These are phyloP conservation scores for Teratosphaeria nubilosa DNA, from an alignment of 2,329 filamentous ascomycete genomes.

Conservation along the genomic window DNA sequence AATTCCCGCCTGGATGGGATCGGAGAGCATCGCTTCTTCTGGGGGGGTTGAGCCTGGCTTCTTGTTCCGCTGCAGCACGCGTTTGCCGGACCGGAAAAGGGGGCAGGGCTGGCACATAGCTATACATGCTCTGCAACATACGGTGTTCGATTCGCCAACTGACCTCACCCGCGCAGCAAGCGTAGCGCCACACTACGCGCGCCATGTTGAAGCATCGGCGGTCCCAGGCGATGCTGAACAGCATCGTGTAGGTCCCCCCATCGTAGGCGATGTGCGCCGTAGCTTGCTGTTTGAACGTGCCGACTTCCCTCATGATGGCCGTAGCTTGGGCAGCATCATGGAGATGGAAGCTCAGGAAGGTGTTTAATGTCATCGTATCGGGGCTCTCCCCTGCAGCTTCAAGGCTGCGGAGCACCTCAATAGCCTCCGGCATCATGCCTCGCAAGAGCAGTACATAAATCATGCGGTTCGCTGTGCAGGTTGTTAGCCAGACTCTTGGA, in stretches of 20 bases:
- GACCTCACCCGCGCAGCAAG: conserved; percentile 18
- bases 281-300: neutral
- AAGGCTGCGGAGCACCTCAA: conserved; percentile 11
- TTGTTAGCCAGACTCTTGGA: conserved; percentile 15
- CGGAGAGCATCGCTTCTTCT: neutral
- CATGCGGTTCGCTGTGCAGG: conserved; percentile 14
- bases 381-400: conserved; percentile 4
- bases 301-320: conserved; percentile 8
- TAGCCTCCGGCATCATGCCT: conserved; percentile 13
- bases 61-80: neutral
- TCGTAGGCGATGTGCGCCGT: conserved; percentile 3
- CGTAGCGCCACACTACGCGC: conserved; percentile 26
- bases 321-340: conserved; percentile 11
- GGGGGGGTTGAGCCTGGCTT: neutral
- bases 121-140: conserved; percentile 4
- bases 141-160: conserved; percentile 4
- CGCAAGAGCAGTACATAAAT: conserved; percentile 10
- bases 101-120: neutral
- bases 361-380: conserved; percentile 15
- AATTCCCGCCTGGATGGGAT: neutral
- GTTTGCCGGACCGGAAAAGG: neutral
- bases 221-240: conserved; percentile 19
- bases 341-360: conserved; percentile 14
- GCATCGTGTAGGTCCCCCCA: conserved; percentile 8
- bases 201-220: conserved; percentile 18